Base-by-base conservation (phyloP, 2,329 filamentous ascomycete species). In the Tolypocladium tundrense region DNA sequence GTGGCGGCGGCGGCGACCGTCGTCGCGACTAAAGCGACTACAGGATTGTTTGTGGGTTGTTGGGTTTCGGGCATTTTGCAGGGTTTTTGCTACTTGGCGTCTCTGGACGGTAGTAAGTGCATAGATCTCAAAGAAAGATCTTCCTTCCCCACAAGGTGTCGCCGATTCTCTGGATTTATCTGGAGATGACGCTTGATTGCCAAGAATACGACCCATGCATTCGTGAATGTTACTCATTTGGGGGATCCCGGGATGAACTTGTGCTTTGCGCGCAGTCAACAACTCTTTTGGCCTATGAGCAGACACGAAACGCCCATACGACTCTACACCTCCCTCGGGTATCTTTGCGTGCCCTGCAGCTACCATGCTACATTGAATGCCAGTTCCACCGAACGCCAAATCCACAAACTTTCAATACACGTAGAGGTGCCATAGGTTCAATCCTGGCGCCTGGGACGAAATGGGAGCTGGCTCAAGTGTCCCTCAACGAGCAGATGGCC, bases 121-220 rank as follows among this genome's bases (percentile, higher is more conserved):
- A 75, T 75, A 84, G 82, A 79, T 84, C 79, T 80, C 70, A 76
- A 80, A 77, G 74, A 77, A 74, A 78, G 79, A 82, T 81, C 77
- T 80, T 75, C 75, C 74, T 75, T 76, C 76, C 79, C 80, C 77
- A 79, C 70, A 82, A 91, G 91, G 91, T 96, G 91, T 96, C 91
- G 91, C 90, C 75, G 88, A 93, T 80, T 91, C 86, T 84, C 76
- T 70, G 72, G 72, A 69, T 66, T 58, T 69, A 68, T 74, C 73
- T 69, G 78, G 80, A 78, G 87, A 90, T 83, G 85, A 94, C 72
- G 90, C 90, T 96, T 90, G 91, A 96, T 91, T 85, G 91, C 91
- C 91, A 96, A 62, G 57, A 62, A 54, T 55, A 24, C 40, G n/a
- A 39, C 9, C 55, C 57, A 60, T 24, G 24, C 21, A n/a, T 10